Base-by-base conservation (phyloP, 129 eudicot genomes). In the Deinandra increscens region DNA sequence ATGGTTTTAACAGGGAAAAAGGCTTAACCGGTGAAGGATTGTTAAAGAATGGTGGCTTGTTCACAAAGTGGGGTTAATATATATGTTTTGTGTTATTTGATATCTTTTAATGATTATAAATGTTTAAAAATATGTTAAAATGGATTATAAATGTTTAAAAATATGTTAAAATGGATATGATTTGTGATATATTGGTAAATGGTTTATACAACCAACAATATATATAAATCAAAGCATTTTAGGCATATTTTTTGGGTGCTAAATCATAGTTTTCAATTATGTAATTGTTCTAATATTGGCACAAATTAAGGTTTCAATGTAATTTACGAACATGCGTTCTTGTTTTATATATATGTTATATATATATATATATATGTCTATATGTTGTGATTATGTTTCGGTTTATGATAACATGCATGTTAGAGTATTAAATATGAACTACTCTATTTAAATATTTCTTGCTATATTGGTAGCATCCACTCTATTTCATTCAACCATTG, bases 161-260 rank as follows among this genome's bases (percentile, higher is more conserved):
- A 54, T 66, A 34, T 55, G 62, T 58, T 64, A 72, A 78, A 72
- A 78, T 72, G 78, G n/a, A 69, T 60, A 42, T 76, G 70, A 76
- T 65, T 62, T 66, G 54, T 64, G 43, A 71, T 34, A 12, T 70
- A 72, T 44, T 78, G 41, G 37, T 18, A 38, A 18, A 38, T 39
- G 65, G 59, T 46, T 68, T 9, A 53, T 10, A 44, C 20, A 66
- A 12, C 62, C 66, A 44, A 29, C 50, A 75, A 58, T 46, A 66
- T 17, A 13, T 49, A 12, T 41, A 53, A 77, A 62, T 62, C 73
- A 44, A 65, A 66, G 29, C 73, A 69, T 77, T 77, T 77, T 77
- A 58, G 39, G 42, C 73, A 66, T 60, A 49, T 50, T 13, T 51
- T 39, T 31, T 8, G n/a, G 65, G 11, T 69, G 69, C 23, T 36